Base-by-base conservation (phyloP, 192 early-diverging fungal genomes). In the Neocallimastix lanati region DNA sequence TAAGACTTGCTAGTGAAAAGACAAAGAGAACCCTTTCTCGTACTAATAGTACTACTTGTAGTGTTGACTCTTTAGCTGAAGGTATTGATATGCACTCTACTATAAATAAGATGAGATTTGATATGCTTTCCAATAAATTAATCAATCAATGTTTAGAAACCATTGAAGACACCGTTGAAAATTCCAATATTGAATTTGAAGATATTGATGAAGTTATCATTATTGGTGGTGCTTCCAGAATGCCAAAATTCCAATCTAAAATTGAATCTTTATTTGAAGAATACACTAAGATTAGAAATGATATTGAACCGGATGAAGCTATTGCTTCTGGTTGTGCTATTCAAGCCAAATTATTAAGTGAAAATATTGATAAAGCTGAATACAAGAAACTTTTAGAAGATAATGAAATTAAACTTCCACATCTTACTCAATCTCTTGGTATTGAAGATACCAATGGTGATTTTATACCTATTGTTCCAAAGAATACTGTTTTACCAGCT, bases 221-320 rank as follows among this genome's bases (percentile, higher is more conserved):
- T 78, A 93, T 94, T 67, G 97, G 97, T 78, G 97, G 97, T 78
- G 89, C 92, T 28, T 88, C 90, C 78, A 89, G 94, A 36, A 93
- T 97, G 82, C 95, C 96, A 80, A 90, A 92, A 82, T 92, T 97
- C 86, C 92, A 94, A 86, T 81, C 89, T 30, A 87, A 90, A 29
- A 86, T 96, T 28, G 89, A 91, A 21, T 84, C 86, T 28, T 82
- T 94, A 79, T 97, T 99, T 88, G 82, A 82, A 50, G 87, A 90
- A 78, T 85, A 88, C 77, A 88, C 91, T 35, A 80, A 81, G 29
- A 86, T 98, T 82, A 90, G 91, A 77, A 86, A 87, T 58, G 96
- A 94, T 18, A 88, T 95, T 80, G 96, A 98, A 84, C 90, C 95
- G 13, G 96, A 99, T 85, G 97, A 99, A 88, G 91, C 95, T 27